Evolutionary conservation across 331 rosid genomes (phyloP).

Genomic region (Quercus tomentella): DNA sequence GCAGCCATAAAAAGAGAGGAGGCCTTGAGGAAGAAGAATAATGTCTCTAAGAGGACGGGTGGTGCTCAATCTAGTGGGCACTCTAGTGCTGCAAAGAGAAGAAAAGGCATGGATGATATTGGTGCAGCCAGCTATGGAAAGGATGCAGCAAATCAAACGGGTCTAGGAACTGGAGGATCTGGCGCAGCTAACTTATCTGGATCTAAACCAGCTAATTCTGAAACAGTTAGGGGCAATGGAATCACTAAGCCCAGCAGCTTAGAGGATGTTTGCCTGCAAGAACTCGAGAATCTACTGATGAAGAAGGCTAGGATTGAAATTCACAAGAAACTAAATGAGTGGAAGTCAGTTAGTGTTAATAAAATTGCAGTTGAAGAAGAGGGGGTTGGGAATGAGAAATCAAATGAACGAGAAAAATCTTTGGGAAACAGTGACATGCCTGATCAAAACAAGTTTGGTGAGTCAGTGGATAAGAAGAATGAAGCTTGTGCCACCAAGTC

Average conservation of each 20-base stretch:
- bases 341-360: conserved; percentile 5
- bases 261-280: conserved; percentile 20
- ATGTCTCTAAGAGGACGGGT: conserved; percentile 22
- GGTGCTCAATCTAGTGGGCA: conserved; percentile 18
- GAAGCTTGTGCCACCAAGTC: conserved; percentile 2
- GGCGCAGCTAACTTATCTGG: conserved; percentile 4
- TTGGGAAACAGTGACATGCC: conserved; percentile 4
- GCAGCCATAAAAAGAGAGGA: conserved; percentile 31
- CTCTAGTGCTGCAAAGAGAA: conserved; percentile 22
- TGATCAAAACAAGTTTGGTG: background rate
- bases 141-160: conserved; percentile 16
- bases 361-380: conserved; percentile 6
- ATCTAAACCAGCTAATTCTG: conserved; percentile 11
- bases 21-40: conserved; percentile 26
- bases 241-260: conserved; percentile 10
- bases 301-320: conserved; percentile 34
- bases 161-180: conserved; percentile 13
- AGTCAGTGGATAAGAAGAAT: conserved; percentile 6
- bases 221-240: conserved; percentile 6
- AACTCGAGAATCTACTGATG: conserved; percentile 19
- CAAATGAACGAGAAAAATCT: conserved; percentile 9
- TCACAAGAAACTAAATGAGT: conserved; percentile 16
- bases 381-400: conserved; percentile 4
- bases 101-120: conserved; percentile 25
- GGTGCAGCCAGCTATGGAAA: background rate